Evolutionary conservation across 495 filamentous ascomycete species (phyloP), one percentile per base, ranked within the genome.

Genomic region (Hyaloscypha variabilis): DNA sequence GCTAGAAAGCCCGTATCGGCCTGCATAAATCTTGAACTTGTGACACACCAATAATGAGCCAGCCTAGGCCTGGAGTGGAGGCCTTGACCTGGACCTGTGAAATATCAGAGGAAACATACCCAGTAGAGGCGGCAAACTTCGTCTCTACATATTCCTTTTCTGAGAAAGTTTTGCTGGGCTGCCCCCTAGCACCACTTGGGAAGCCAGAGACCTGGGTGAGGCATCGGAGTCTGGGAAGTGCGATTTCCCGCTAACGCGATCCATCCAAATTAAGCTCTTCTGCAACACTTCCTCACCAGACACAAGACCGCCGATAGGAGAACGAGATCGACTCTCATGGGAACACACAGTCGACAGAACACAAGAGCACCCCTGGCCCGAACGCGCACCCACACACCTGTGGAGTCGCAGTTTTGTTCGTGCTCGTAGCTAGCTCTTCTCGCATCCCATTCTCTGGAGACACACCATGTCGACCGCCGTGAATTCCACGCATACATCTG

Each of bases 381-480:
- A 46, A 29, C 39, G 1, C 39, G 39, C 14, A 17, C 30, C 53
- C 39, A 28, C 11, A 31, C 39, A 25, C 52, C 29, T n/a, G 25
- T 52, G 23, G n/a, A 46, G 5, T n/a, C 58, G 36, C 23, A 58
- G 39, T 17, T 52, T 23, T 34, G 39, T 25, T 58, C 49, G 62
- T 51, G 55, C 62, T 54, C n/a, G 29, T 31, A 39, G 61, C 52
- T 31, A 57, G 52, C 52, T 57, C 61, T 30, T 30, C 21, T 19
- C 25, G 11, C 29, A 13, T 13, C 46, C 28, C 13, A 31, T n/a
- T 24, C 11, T 65, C 26, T 25, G 17, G 34, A 42, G 29, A 58
- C 51, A 13, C 63, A 71, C 55, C 26, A 73, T 73, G 71, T 73
- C 71, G 56, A 71, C 63, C 61, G 62, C 68, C 61, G 67, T 71